Percentiles rank a stretch among this genome's conserved stretches.
Conservation (phyloP, 75 land plant genomes). For the Cupressus sempervirens region DNA sequence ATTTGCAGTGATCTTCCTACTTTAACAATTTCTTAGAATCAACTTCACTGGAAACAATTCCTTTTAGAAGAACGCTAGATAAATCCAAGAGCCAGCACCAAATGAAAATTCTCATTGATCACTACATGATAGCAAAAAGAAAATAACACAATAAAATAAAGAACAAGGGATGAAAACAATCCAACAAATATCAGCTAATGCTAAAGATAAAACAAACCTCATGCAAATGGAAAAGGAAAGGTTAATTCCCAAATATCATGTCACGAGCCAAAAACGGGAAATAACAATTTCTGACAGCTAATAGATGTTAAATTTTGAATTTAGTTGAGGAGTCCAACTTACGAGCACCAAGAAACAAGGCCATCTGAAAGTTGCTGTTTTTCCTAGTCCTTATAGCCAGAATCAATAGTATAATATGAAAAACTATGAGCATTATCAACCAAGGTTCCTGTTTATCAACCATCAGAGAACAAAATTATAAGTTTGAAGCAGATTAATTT, state of each 20-base stretch:
- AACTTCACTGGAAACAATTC: neutral
- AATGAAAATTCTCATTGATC: neutral
- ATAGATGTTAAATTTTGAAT: neutral
- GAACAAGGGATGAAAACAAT: neutral
- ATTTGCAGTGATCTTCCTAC: too few relatives aligned
- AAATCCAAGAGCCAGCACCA: neutral
- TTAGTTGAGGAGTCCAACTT: constrained; percentile 12
- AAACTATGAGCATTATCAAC: constrained; percentile 57
- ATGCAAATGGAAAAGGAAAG: neutral
- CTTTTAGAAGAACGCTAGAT: neutral
- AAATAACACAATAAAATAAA: too few relatives aligned
- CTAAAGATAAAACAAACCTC: neutral
- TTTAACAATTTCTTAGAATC: neutral
- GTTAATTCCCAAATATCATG: neutral
- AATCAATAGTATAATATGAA: constrained; percentile 57
- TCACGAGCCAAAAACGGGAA: neutral
- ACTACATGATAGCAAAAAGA: neutral
- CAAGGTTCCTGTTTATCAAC: constrained; percentile 65
- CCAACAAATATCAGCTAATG: neutral
- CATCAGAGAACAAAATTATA: constrained; percentile 4
- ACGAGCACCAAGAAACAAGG: constrained; percentile 62
- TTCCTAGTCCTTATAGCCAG: constrained; percentile 55
- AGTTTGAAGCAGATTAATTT: neutral
- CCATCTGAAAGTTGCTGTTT: constrained; percentile 57
- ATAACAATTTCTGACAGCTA: neutral